These are phyloP conservation scores for Biscogniauxia mediterranea DNA, from an alignment of 2,329 filamentous ascomycete species.

Conservation along the genomic window DNA sequence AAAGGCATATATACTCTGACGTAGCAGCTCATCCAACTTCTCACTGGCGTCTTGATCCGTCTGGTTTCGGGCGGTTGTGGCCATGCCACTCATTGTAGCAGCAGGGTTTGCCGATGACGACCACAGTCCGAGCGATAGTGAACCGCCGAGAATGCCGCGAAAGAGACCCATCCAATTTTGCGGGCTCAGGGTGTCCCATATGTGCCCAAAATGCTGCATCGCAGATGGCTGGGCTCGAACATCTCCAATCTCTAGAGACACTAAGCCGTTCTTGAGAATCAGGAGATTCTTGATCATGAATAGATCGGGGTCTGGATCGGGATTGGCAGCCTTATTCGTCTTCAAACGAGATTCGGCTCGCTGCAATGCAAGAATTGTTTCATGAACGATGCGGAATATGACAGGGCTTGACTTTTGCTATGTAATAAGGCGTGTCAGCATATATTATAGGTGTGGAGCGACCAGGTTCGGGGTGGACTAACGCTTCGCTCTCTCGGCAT, in stretches of 20 bases:
- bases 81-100: conserved; percentile 17
- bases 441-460: neutral
- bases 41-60: conserved; percentile 58
- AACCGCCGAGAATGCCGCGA: conserved; percentile 54
- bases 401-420: conserved; percentile 55
- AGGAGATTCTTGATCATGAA: conserved; percentile 95
- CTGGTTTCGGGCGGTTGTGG: neutral
- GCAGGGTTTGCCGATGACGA: conserved; percentile 22
- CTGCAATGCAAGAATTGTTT: conserved; percentile 81
- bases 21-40: conserved; percentile 61
- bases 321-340: conserved; percentile 50
- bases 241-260: conserved; percentile 89
- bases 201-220: conserved; percentile 63
- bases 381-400: conserved; percentile 74
- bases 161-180: conserved; percentile 60
- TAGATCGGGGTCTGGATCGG: conserved; percentile 72
- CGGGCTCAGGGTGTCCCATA: conserved; percentile 62
- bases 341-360: conserved; percentile 71
- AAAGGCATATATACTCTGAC: conserved; percentile 62
- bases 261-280: conserved; percentile 90
- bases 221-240: conserved; percentile 51
- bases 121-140: conserved; percentile 40
- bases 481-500: conserved; percentile 64
- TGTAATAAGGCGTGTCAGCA: conserved; percentile 22
- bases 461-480: conserved; percentile 31